Conservation (phyloP, 176 grass and related monocot genomes). For the Metroxylon sagu region DNA sequence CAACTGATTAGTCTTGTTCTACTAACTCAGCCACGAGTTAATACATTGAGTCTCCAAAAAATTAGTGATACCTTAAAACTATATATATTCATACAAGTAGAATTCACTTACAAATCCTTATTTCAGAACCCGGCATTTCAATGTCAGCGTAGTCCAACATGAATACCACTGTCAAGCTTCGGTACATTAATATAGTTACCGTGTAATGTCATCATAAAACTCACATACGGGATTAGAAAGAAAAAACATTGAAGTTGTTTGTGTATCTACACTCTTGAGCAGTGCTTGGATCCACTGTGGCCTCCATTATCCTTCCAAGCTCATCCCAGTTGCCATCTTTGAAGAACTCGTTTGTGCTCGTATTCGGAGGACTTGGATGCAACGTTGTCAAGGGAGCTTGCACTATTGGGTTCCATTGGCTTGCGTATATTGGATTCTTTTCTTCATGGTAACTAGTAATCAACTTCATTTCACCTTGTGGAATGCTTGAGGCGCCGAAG, state of each 20-base stretch:
- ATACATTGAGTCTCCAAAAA: no score
- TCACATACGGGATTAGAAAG: not conserved
- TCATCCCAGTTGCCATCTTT: not conserved
- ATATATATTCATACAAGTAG: no score
- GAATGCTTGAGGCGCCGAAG: not conserved
- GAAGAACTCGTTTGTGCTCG: not conserved
- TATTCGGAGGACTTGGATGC: no score
- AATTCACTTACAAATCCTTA: no score
- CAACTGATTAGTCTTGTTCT: no score
- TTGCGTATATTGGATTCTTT: conserved; percentile 21
- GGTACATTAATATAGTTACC: no score
- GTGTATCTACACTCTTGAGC: not conserved
- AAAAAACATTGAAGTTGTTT: not conserved
- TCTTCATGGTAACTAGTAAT: not conserved
- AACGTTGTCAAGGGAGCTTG: not conserved
- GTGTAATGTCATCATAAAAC: no score
- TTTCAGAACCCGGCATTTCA: no score
- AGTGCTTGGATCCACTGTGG: not conserved
- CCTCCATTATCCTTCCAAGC: conserved; percentile 1
- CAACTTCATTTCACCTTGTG: not conserved
- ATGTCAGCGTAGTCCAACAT: no score
- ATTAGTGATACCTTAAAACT: no score
- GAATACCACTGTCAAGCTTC: no score
- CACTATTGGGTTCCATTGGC: conserved; percentile 22
- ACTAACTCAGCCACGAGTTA: no score